Percentiles rank a stretch among this genome's conserved stretches.
phyloP scores from a whole-genome alignment of 1,284 basidiomycete species.

The Albatrellus sp. region DNA sequence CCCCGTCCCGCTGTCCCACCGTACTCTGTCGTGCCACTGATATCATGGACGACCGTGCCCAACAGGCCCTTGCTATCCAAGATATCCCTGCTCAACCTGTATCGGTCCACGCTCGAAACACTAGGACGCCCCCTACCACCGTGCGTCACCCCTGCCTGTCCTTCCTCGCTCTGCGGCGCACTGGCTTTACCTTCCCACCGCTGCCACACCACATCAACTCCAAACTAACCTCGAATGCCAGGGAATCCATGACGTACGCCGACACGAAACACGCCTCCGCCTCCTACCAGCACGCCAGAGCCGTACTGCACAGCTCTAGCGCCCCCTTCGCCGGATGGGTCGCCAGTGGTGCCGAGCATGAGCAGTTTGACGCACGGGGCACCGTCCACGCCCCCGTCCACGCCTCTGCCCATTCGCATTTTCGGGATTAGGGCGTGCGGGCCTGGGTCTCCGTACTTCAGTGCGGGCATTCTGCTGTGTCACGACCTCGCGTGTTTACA shows the following conservation, averaged over 20 bases:
- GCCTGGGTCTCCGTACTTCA: no score
- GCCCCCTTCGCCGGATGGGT: slow-evolving; percentile 22
- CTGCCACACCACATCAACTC: slow-evolving; percentile 2
- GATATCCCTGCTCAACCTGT: slow-evolving; percentile 17
- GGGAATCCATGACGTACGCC: slow-evolving; percentile 11
- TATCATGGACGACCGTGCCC: no score
- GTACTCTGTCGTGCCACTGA: no score
- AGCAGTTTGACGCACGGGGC: slow-evolving; percentile 15
- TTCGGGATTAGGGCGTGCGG: no score
- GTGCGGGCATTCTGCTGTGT: no score
- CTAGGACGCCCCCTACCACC: slow-evolving; percentile 1
- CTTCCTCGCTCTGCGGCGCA: no score
- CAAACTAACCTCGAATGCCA: slow-evolving; percentile 10
- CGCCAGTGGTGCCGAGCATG: slow-evolving; percentile 18
- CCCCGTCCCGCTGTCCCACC: neutral
- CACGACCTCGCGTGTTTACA: no score
- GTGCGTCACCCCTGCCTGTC: slow-evolving; percentile 4
- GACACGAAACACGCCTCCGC: slow-evolving; percentile 7
- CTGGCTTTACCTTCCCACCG: neutral
- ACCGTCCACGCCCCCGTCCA: no score
- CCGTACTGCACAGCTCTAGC: slow-evolving; percentile 11
- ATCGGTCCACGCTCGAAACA: slow-evolving; percentile 2
- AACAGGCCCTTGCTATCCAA: slow-evolving; percentile 22
- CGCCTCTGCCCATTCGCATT: no score
- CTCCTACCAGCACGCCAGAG: slow-evolving; percentile 11